Conservation (phyloP, 2,329 filamentous ascomycete species). For the Exophiala phaeomuriformis region DNA sequence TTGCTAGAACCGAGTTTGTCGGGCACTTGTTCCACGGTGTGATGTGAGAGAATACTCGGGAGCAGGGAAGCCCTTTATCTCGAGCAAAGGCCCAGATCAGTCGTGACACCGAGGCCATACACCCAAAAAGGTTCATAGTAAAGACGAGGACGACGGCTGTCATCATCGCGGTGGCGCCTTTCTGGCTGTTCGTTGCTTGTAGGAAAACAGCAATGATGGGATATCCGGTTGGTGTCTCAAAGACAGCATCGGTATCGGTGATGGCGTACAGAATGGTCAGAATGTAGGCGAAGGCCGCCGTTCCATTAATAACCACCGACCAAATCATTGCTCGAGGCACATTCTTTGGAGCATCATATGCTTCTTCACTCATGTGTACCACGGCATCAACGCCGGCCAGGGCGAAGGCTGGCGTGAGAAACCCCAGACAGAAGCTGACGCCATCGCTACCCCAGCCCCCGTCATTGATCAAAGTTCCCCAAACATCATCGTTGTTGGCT, state of each 20-base stretch:
- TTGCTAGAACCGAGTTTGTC: slow-evolving; percentile 26
- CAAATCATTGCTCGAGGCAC: slow-evolving; percentile 45
- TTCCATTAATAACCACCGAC: slow-evolving; percentile 44
- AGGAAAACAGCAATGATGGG: slow-evolving; percentile 48
- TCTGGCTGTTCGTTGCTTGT: slow-evolving; percentile 39
- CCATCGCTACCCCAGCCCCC: slow-evolving; percentile 41
- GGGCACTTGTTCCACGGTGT: slow-evolving; percentile 12
- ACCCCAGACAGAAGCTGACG: slow-evolving; percentile 42
- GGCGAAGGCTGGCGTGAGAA: slow-evolving; percentile 29
- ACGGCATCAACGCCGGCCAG: slow-evolving; percentile 28
- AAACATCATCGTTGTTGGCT: slow-evolving; percentile 36
- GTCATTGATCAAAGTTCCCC: slow-evolving; percentile 40
- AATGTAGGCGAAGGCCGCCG: slow-evolving; percentile 42
- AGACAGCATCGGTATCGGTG: slow-evolving; percentile 35
- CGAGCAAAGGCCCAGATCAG: slow-evolving; percentile 40
- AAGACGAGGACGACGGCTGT: slow-evolving; percentile 32
- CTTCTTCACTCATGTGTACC: slow-evolving; percentile 40
- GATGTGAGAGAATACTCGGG: slow-evolving; percentile 17
- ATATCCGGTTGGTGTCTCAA: slow-evolving; percentile 40
- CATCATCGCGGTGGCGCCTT: slow-evolving; percentile 41
- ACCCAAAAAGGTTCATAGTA: slow-evolving; percentile 17
- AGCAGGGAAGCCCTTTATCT: slow-evolving; percentile 37
- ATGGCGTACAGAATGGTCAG: slow-evolving; percentile 42
- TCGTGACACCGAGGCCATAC: slow-evolving; percentile 32
- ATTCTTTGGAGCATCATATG: slow-evolving; percentile 42